Percentiles rank a stretch among this genome's conserved stretches.
Evolutionary conservation across 352 stramenopile species (phyloP).

Genomic region (Globisporangium rhizosaccharum): DNA sequence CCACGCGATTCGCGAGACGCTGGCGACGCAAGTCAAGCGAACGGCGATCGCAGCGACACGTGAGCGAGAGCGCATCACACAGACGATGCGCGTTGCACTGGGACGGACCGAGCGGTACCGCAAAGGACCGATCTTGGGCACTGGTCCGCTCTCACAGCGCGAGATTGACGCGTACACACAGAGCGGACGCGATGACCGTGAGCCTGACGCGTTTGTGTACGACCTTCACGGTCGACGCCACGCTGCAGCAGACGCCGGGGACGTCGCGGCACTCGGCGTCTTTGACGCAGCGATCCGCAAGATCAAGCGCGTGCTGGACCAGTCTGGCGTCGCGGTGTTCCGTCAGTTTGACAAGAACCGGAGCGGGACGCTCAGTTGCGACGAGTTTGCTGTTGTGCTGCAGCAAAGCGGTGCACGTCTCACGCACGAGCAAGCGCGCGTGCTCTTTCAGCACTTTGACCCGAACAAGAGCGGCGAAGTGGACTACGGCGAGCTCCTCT

Average conservation of each 20-base stretch:
- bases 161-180: slow-evolving; percentile 26
- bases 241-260: slow-evolving; percentile 17
- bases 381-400: slow-evolving; percentile 38
- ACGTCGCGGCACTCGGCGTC: slow-evolving; percentile 21
- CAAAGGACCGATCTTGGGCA: slow-evolving; percentile 28
- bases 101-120: slow-evolving; percentile 26
- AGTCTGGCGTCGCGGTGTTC: slow-evolving; percentile 18
- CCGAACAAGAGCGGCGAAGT: slow-evolving; percentile 38
- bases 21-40: slow-evolving; percentile 39
- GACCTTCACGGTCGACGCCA: slow-evolving; percentile 59
- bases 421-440: slow-evolving; percentile 32
- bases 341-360: slow-evolving; percentile 39
- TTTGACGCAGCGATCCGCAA: slow-evolving; percentile 54
- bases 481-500: slow-evolving; percentile 57
- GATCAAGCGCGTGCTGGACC: slow-evolving; percentile 34
- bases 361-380: slow-evolving; percentile 39
- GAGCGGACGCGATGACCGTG: background rate
- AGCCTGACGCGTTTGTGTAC: slow-evolving; percentile 28
- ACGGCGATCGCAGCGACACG: slow-evolving; percentile 32
- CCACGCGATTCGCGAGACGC: slow-evolving; percentile 28
- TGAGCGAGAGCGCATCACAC: slow-evolving; percentile 37
- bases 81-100: slow-evolving; percentile 22
- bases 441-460: slow-evolving; percentile 47
- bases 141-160: slow-evolving; percentile 38
- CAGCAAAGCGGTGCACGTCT: slow-evolving; percentile 22